Base-by-base conservation (phyloP, 2,329 filamentous ascomycete species). In the Trichophyton verrucosum region DNA sequence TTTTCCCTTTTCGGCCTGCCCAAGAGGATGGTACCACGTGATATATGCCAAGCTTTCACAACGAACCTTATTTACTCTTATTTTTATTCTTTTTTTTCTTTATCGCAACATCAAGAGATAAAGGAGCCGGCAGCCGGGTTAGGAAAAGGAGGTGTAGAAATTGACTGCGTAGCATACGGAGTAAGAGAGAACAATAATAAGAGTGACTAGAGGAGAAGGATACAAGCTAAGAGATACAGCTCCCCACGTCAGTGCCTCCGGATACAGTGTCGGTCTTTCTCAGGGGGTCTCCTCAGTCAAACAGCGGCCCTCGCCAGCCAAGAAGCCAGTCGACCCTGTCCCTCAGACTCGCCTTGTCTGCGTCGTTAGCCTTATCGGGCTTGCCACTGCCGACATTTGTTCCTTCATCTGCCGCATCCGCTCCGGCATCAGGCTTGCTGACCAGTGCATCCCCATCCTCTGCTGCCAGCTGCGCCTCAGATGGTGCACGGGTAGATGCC, bases 321-420 rank as follows among this genome's bases (percentile, higher is more conserved):
- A 63, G 60, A 36, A 57, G 40, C 55, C 53, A 27, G 55, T 63
- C 62, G 17, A 63, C 58, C 20, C 62, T 57, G 51, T 63, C 60
- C 53, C 62, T 44, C 38, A 61, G 6, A 24, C 33, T 57, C 27
- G 17, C 27, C 36, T 15, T 57, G 20, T 24, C 13, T 44, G 55
- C 40, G 55, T 44, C 55, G 36, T 57, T 55, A 55, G 51, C 51
- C 30, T 55, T 36, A 33, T 55, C 30, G 15, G 51, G 3, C 2
- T 36, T 24, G 27, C 27, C 30, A 33, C 27, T 55, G 51, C 51
- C 51, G 51, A 36, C 33, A 55, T 36, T 33, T 33, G 11, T 30
- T 15, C 30, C 51, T 7, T 55, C 51, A 55, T 55, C 30, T 56
- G 11, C 46, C 17, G 13, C 51, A 27, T 36, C 33, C 40, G 36